A percentile compares a stretch with the other conserved stretches of the same genome.
Evolutionary conservation across 2,329 filamentous ascomycete genomes (phyloP).

Genomic region (Phoma herbarum): DNA sequence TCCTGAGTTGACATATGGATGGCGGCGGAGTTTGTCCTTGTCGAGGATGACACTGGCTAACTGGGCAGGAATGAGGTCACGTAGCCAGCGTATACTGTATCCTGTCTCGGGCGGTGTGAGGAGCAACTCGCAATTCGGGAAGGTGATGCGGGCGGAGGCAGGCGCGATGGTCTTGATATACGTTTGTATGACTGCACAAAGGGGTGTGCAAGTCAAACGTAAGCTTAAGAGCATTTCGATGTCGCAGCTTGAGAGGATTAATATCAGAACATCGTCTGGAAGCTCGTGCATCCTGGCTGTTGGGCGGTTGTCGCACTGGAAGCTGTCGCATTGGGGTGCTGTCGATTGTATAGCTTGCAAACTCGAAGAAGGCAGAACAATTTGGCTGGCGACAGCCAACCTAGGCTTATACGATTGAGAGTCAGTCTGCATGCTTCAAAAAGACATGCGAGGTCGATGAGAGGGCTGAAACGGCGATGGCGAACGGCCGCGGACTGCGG

Average conservation of each 20-base stretch:
- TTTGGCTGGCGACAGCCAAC: neutral
- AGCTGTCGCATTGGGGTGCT: slow-evolving; percentile 16
- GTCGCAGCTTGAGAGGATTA: slow-evolving; percentile 17
- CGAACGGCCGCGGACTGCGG: neutral
- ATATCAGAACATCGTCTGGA: slow-evolving; percentile 31
- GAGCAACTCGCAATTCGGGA: slow-evolving; percentile 20
- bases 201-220: slow-evolving; percentile 19
- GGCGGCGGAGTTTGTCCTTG: slow-evolving; percentile 32
- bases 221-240: slow-evolving; percentile 19
- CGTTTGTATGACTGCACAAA: slow-evolving; percentile 18
- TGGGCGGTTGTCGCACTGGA: slow-evolving; percentile 7
- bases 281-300: slow-evolving; percentile 21
- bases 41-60: slow-evolving; percentile 26
- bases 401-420: neutral
- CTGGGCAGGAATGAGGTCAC: slow-evolving; percentile 25
- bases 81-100: slow-evolving; percentile 25
- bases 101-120: slow-evolving; percentile 12
- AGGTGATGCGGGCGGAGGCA: slow-evolving; percentile 22
- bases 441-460: neutral
- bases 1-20: slow-evolving; percentile 25
- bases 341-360: slow-evolving; percentile 1
- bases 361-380: neutral
- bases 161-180: slow-evolving; percentile 31
- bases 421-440: slow-evolving; percentile 3
- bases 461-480: neutral